These are phyloP conservation scores for Stramenopiles sp. DNA, from an alignment of 352 stramenopile genomes.

Conservation along the genomic window DNA sequence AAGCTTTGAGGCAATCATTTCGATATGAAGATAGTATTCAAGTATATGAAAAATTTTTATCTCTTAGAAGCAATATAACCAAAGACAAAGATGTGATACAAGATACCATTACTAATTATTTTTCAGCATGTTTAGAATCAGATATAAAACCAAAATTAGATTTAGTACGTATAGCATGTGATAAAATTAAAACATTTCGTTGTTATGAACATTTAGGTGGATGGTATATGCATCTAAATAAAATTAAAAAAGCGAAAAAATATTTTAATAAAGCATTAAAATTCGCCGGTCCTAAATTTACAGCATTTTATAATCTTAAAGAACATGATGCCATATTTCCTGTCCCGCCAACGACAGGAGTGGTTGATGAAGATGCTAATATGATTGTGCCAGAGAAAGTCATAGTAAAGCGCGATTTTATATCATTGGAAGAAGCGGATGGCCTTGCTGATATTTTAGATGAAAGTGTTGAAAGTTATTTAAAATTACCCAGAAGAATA, in stretches of 20 bases:
- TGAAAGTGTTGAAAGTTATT: background rate
- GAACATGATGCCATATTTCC: background rate
- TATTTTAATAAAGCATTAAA: background rate
- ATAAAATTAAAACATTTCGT: background rate
- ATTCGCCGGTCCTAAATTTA: background rate
- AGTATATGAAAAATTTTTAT: slow-evolving; percentile 7
- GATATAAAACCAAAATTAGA: background rate
- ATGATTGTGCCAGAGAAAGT: background rate
- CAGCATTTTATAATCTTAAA: background rate
- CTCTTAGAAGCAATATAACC: background rate
- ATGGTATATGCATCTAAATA: background rate
- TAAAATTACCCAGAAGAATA: background rate
- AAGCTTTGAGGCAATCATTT: background rate
- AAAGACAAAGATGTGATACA: slow-evolving; percentile 2
- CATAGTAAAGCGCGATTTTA: background rate
- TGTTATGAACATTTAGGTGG: slow-evolving; percentile 6
- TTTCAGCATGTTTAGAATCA: background rate
- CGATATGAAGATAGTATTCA: background rate
- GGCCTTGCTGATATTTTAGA: background rate
- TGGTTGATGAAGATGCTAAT: background rate
- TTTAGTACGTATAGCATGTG: background rate
- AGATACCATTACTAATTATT: slow-evolving; percentile 1
- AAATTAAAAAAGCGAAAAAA: background rate
- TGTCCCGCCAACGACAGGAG: no score
- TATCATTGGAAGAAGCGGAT: background rate